Evolutionary conservation across 179 eudicot genomes (phyloP), one percentile per base, ranked within the genome.

Genomic region (Amaranthus tricolor): DNA sequence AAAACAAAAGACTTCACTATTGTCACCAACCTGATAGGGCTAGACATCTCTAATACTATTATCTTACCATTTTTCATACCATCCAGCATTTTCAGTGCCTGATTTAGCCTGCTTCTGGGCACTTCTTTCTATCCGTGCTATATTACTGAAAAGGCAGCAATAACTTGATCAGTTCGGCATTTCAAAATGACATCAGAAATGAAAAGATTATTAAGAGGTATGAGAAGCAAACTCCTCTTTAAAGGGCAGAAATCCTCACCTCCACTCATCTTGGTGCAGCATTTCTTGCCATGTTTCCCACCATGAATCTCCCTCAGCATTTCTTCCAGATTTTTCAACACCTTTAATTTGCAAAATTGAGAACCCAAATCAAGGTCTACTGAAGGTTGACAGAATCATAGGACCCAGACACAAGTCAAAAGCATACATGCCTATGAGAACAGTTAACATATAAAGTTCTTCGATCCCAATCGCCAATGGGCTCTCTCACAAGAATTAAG

Each of bases 231-330:
- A 65, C 66, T 71, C 66, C 62, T 59, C 51, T 45, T 44, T 62
- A 44, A 54, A 48, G n/a, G 19, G 70, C 50, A 49, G 44, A 13
- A 62, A 62, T 14, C 48, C 49, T 14, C 20, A 95, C 99, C 98
- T 95, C 99, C 99, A 95, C 80, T 95, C 99, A 80, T 95, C 99
- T 85, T 93, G 99, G 84, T 95, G 93, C 77, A 93, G 91, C 84
- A 88, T 91, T 86, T 95, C 99, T 83, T 92, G 91, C 99, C 99
- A 95, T 78, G 99, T 95, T 87, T 95, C 99, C 99, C 97, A 94
- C 98, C 99, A 95, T 49, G 97, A 89, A 82, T 95, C 97, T 70
- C 97, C 99, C 82, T 89, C 97, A 47, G 96, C 90, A 83, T 95
- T 95, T 82, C 84, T 88, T 76, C 99, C 99, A 73, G 97, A 95